Percentiles rank a stretch among this genome's conserved stretches.
phyloP scores from a whole-genome alignment of 441 rosid species.

The Aquilaria agallochum region DNA sequence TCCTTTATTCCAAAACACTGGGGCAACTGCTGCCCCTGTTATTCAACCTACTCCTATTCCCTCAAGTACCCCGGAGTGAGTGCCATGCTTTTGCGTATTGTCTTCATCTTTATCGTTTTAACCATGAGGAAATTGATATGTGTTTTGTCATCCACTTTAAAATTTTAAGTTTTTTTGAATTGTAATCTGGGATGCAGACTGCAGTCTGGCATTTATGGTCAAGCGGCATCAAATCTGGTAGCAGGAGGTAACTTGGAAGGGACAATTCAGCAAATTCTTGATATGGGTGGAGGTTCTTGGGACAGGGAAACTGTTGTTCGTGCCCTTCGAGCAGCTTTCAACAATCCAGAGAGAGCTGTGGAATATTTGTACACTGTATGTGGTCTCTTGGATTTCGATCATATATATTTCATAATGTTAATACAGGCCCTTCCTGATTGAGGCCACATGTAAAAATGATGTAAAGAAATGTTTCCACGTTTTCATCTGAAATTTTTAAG shows the following conservation, averaged over 20 bases:
- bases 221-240: constrained; percentile 87
- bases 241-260: constrained; percentile 84
- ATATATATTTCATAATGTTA: too few relatives aligned
- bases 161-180: background rate
- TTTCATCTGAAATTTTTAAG: too few relatives aligned
- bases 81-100: too few relatives aligned
- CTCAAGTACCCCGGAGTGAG: background rate
- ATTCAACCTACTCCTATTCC: constrained; percentile 12
- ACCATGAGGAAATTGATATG: background rate
- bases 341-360: constrained; percentile 96
- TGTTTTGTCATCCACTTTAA: too few relatives aligned
- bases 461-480: too few relatives aligned
- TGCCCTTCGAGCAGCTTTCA: constrained; percentile 92
- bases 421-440: too few relatives aligned
- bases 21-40: constrained; percentile 5
- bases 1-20: too few relatives aligned
- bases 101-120: too few relatives aligned
- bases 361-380: constrained; percentile 88
- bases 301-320: constrained; percentile 79
- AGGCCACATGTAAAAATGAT: too few relatives aligned
- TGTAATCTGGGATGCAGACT: constrained; percentile 35
- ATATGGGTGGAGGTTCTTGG: constrained; percentile 97
- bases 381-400: background rate
- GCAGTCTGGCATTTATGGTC: constrained; percentile 60
- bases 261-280: constrained; percentile 82